Base-by-base conservation (phyloP, 2,329 filamentous ascomycete species). In the Leptographium flavum region DNA sequence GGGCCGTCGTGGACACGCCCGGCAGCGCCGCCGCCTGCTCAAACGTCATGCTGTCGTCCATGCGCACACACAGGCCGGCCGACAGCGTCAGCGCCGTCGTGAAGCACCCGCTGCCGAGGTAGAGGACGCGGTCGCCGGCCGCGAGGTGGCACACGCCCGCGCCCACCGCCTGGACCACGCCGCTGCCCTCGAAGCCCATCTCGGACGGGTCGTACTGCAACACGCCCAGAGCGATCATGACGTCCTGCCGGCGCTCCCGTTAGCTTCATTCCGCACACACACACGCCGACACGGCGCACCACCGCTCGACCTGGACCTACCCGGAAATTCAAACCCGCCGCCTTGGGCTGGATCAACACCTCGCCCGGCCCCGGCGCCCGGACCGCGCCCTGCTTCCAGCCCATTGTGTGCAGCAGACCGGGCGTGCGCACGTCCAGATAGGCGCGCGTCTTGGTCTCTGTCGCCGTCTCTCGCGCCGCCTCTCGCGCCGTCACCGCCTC, bases 1-100 rank as follows among this genome's bases (percentile, higher is more conserved):
- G 62, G 0, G 66, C 66, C 1, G 67, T 70, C 39, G 52, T 50
- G 49, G 61, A 69, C 0, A 60, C 61, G 3, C 67, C 48, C 0
- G 67, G 65, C 6, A 70, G 51, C 0, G 63, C 57, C 1, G 66
- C 65, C 4, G 30, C 39, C 6, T 14, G 11, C 19, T 28, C 38
- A 28, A 40, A 40, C 11, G 38, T 13, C 25, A 40, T 30, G n/a
- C n/a, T 11, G 25, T 30, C 30, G 19, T 28, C 17, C 2, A 42
- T 42, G 2, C 8, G 14, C 9, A 11, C 13, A 2, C 21, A 17
- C 3, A 32, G 15, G 13, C 27, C 27, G 39, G n/a, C 39, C 19
- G 27, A 17, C 22, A 28, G 22, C 4, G 22, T n/a, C 14, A n/a
- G 37, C 22, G 11, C 19, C n/a, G 19, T 25, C 21, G 13, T 11